Evolutionary conservation across 768 basidiomycete species (phyloP).

Genomic region (Hygrocybe punicea): DNA sequence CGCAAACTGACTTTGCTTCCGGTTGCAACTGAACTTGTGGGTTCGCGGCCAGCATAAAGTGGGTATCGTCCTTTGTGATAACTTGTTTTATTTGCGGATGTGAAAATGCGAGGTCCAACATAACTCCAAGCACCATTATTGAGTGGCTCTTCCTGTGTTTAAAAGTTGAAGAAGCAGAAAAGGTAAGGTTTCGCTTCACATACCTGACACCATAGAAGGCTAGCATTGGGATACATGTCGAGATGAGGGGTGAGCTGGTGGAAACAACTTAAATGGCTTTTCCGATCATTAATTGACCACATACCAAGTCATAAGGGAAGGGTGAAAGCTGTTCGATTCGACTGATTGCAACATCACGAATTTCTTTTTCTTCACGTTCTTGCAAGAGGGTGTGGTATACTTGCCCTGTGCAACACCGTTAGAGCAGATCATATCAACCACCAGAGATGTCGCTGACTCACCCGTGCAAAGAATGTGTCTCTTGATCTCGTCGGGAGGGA

Average conservation of each 20-base stretch:
- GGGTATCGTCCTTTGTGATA: conserved; percentile 92
- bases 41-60: conserved; percentile 86
- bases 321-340: conserved; percentile 94
- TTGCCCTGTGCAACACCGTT: conserved; percentile 57
- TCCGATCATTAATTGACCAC: conserved; percentile 21
- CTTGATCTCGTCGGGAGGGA: conserved; percentile 79
- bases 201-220: conserved; percentile 88
- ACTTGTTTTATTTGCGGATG: conserved; percentile 85
- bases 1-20: conserved; percentile 70
- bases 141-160: conserved; percentile 78
- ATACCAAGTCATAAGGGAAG: conserved; percentile 91
- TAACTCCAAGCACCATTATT: conserved; percentile 99
- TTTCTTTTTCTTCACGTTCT: conserved; percentile 86
- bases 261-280: conserved; percentile 6
- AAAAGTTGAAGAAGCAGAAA: neutral
- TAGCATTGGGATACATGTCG: conserved; percentile 95
- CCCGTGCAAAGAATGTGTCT: conserved; percentile 89
- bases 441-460: conserved; percentile 28
- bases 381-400: conserved; percentile 88
- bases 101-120: conserved; percentile 88
- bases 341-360: conserved; percentile 92
- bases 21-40: conserved; percentile 88
- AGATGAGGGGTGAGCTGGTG: conserved; percentile 83
- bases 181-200: conserved; percentile 6
- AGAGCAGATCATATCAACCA: conserved; percentile 4